Evolutionary conservation across 1,284 basidiomycete species (phyloP).

Genomic region (Apiotrichum gracile): DNA sequence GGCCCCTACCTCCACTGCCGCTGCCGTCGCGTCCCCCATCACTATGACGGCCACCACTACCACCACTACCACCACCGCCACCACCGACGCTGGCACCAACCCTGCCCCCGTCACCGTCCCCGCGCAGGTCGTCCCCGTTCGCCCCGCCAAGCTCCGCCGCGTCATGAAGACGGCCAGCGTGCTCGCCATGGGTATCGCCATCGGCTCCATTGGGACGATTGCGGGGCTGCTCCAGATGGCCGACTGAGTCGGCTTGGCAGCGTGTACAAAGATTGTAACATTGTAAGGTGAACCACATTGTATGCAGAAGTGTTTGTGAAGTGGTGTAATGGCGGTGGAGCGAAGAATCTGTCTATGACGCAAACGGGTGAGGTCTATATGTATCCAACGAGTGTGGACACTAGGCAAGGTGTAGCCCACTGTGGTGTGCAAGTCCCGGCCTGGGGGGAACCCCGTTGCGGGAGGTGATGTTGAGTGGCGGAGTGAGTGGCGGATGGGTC

Average conservation of each 20-base stretch:
- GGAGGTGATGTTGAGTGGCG: too few relatives aligned
- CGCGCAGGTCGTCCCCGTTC: not conserved
- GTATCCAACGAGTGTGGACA: too few relatives aligned
- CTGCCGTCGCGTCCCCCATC: not conserved
- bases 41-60: not conserved
- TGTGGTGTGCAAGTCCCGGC: too few relatives aligned
- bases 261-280: not conserved
- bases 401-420: too few relatives aligned
- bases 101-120: not conserved
- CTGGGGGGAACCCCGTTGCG: too few relatives aligned
- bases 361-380: too few relatives aligned
- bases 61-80: not conserved
- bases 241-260: not conserved
- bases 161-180: slow-evolving; percentile 13
- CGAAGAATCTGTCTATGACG: too few relatives aligned
- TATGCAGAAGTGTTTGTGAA: not conserved
- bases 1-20: not conserved
- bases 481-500: too few relatives aligned
- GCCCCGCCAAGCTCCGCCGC: slow-evolving; percentile 2
- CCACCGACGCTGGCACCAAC: not conserved
- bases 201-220: slow-evolving; percentile 33
- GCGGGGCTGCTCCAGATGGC: slow-evolving; percentile 31
- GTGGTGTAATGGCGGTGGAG: not conserved
- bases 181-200: slow-evolving; percentile 24
- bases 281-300: not conserved